These are phyloP conservation scores for Hortaea werneckii DNA, from an alignment of 2,329 filamentous ascomycete genomes.

Conservation along the genomic window DNA sequence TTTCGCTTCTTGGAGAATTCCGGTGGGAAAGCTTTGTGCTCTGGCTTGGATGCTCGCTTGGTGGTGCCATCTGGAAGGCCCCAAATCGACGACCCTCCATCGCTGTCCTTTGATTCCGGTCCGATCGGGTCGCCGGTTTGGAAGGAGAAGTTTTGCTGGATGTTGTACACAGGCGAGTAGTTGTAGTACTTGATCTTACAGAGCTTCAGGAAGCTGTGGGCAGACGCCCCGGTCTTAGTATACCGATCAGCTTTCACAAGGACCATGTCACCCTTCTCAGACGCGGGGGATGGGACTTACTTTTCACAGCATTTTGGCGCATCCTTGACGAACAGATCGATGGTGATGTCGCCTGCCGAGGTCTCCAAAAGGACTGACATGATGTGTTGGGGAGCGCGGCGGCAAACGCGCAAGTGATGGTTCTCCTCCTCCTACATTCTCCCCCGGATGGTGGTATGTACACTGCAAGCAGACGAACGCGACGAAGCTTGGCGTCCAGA, in stretches of 20 bases:
- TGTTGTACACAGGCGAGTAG: slow-evolving; percentile 80
- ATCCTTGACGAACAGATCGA: slow-evolving; percentile 82
- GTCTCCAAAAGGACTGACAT: slow-evolving; percentile 97
- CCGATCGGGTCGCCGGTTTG: slow-evolving; percentile 92
- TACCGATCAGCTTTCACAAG: slow-evolving; percentile 41
- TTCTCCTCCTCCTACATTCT: too few relatives aligned
- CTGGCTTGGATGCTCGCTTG: slow-evolving; percentile 50
- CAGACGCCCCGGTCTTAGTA: slow-evolving; percentile 40
- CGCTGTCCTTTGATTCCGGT: slow-evolving; percentile 70
- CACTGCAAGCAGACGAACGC: too few relatives aligned
- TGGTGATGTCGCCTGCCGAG: slow-evolving; percentile 84
- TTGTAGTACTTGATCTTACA: slow-evolving; percentile 99
- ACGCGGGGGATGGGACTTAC: slow-evolving; percentile 50
- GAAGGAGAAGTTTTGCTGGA: slow-evolving; percentile 93
- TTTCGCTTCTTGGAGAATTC: slow-evolving; percentile 79
- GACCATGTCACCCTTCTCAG: not conserved
- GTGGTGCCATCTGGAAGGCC: slow-evolving; percentile 58
- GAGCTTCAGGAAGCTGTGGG: slow-evolving; percentile 81
- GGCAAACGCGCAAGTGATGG: too few relatives aligned
- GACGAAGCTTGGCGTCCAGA: too few relatives aligned
- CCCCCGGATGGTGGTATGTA: too few relatives aligned
- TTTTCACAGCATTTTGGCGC: slow-evolving; percentile 91
- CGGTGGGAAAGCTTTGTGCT: slow-evolving; percentile 51
- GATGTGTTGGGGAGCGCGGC: too few relatives aligned
- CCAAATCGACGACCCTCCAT: slow-evolving; percentile 93